Conservation (phyloP, 73 alveolate genomes). For the Paraurostyla sp. region DNA sequence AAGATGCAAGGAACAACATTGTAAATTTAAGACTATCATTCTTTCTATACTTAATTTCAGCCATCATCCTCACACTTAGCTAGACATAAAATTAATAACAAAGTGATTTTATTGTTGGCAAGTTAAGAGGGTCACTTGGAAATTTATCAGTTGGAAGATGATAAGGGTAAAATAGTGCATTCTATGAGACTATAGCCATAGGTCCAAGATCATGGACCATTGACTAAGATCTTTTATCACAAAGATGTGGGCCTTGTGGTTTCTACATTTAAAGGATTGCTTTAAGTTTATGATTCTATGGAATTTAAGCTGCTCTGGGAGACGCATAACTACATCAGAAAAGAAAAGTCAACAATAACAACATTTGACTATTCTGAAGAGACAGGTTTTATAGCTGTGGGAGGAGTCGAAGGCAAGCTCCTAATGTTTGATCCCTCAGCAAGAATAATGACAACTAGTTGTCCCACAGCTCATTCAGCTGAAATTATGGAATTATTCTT, state of each 20-base stretch:
- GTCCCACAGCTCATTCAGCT: slow-evolving; percentile 19
- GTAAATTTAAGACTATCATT: slow-evolving; percentile 18
- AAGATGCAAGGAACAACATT: slow-evolving; percentile 53
- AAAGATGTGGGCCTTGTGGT: slow-evolving; percentile 57
- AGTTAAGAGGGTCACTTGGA: slow-evolving; percentile 39
- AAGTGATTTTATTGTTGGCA: slow-evolving; percentile 57
- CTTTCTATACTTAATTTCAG: slow-evolving; percentile 11
- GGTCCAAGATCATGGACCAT: slow-evolving; percentile 52
- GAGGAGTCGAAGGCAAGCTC: slow-evolving; percentile 71
- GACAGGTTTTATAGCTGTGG: slow-evolving; percentile 60
- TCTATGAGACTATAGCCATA: background rate
- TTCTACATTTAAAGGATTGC: slow-evolving; percentile 50
- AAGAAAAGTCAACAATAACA: slow-evolving; percentile 52
- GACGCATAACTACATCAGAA: slow-evolving; percentile 21
- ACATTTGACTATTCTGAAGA: slow-evolving; percentile 46
- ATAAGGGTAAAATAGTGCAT: slow-evolving; percentile 25
- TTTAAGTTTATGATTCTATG: slow-evolving; percentile 66
- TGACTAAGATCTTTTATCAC: slow-evolving; percentile 37
- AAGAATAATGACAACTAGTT: slow-evolving; percentile 25
- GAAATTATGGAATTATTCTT: slow-evolving; percentile 51
- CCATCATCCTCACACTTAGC: slow-evolving; percentile 54
- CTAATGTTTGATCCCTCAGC: slow-evolving; percentile 68
- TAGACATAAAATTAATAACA: slow-evolving; percentile 46
- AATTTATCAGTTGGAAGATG: slow-evolving; percentile 27
- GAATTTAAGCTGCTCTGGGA: slow-evolving; percentile 64